Percentiles rank a stretch among this genome's conserved stretches.
These are phyloP conservation scores for Argentina anserina DNA, from an alignment of 306 rosid genomes.

Conservation along the genomic window DNA sequence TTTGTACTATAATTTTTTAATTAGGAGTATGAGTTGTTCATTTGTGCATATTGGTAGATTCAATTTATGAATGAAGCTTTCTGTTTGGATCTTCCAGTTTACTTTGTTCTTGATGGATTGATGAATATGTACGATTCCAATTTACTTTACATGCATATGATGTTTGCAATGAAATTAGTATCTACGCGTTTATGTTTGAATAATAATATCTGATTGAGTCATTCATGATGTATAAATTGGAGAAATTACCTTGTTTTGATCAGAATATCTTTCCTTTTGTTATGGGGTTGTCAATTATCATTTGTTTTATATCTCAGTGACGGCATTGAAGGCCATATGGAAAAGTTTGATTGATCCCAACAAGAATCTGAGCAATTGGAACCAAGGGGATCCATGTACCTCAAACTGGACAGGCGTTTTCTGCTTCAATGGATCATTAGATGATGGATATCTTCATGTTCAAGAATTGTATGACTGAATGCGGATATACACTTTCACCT, in stretches of 20 bases:
- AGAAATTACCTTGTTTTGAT: neutral
- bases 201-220: neutral
- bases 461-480: slow-evolving; percentile 48
- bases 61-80: neutral
- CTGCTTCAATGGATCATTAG: slow-evolving; percentile 50
- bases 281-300: slow-evolving; percentile 16
- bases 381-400: slow-evolving; percentile 72
- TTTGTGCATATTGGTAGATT: slow-evolving; percentile 1
- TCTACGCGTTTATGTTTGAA: neutral
- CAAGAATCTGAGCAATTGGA: slow-evolving; percentile 75
- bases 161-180: neutral
- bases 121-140: neutral
- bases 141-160: neutral
- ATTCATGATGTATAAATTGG: neutral
- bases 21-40: neutral
- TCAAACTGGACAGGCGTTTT: slow-evolving; percentile 71
- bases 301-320: slow-evolving; percentile 53
- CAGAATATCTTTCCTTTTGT: neutral
- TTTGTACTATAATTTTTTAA: neutral
- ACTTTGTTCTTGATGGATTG: neutral
- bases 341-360: slow-evolving; percentile 55
- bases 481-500: neutral
- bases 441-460: slow-evolving; percentile 75
- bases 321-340: slow-evolving; percentile 60
- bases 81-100: neutral